These are phyloP conservation scores for Selaginella tamariscina DNA, from an alignment of 75 land plant genomes.

Conservation along the genomic window DNA sequence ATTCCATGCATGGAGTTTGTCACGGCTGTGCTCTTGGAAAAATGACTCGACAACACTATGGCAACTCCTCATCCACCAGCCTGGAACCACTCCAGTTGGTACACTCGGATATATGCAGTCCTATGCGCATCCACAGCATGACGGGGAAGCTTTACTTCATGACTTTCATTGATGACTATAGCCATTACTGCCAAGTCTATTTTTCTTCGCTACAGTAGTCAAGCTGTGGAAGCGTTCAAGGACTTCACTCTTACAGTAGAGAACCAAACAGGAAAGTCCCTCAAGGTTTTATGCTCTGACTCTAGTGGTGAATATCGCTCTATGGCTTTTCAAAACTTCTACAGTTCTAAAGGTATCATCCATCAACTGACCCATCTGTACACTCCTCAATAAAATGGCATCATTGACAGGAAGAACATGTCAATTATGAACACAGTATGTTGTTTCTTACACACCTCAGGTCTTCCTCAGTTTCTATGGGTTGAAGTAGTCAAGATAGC, in stretches of 20 bases:
- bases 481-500: too few relatives aligned
- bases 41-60: too few relatives aligned
- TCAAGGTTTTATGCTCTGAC: conserved; percentile 15
- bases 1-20: neutral
- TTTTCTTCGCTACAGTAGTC: conserved; percentile 20
- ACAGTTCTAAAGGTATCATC: neutral
- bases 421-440: conserved; percentile 12
- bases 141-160: conserved; percentile 20
- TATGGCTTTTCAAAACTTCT: conserved; percentile 13
- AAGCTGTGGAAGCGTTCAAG: conserved; percentile 10
- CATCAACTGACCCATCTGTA: conserved; percentile 17
- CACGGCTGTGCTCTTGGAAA: neutral
- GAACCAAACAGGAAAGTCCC: neutral
- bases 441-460: neutral
- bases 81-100: conserved; percentile 8
- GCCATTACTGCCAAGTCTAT: conserved; percentile 23
- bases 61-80: neutral
- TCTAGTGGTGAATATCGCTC: conserved; percentile 31
- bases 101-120: conserved; percentile 20
- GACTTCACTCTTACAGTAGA: too few relatives aligned
- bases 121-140: neutral
- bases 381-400: conserved; percentile 39
- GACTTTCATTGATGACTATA: conserved; percentile 32
- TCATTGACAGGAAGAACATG: conserved; percentile 24
- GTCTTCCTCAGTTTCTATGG: neutral